Evolutionary conservation across 257 asterid genomes (phyloP).

Genomic region (Dorcoceras hygrometricum): DNA sequence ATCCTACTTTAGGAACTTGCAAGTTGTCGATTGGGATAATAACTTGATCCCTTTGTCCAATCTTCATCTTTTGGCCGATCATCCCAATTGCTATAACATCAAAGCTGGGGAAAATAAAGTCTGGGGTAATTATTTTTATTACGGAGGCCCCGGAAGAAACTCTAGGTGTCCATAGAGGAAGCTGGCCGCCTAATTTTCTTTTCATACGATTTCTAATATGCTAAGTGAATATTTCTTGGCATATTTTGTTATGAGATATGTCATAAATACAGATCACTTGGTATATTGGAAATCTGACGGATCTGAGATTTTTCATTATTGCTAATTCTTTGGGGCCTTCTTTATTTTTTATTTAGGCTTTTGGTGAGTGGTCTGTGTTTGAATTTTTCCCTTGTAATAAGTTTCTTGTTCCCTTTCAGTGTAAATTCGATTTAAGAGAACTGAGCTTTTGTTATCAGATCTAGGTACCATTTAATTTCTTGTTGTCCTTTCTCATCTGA

Average conservation of each 20-base stretch:
- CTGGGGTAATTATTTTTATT: conserved; percentile 57
- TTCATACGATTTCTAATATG: neutral
- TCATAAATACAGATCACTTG: neutral
- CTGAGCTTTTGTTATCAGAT: neutral
- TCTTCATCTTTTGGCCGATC: conserved; percentile 42
- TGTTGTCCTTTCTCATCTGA: neutral
- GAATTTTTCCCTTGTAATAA: neutral
- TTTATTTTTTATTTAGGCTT: neutral
- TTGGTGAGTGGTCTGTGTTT: neutral
- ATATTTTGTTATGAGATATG: neutral
- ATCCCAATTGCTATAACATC: conserved; percentile 48
- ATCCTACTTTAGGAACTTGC: conserved; percentile 47
- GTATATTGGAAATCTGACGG: neutral
- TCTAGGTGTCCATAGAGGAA: conserved; percentile 40
- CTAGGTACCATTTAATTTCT: neutral
- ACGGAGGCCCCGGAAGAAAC: conserved; percentile 61
- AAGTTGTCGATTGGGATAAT: conserved; percentile 54
- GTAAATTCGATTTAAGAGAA: neutral
- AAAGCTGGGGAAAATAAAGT: conserved; percentile 42
- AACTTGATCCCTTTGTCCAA: conserved; percentile 42
- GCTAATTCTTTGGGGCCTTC: neutral
- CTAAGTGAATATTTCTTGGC: neutral
- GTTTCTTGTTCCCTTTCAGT: neutral
- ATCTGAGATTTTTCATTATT: neutral
- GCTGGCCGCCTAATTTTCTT: no score